Evolutionary conservation across 2,329 filamentous ascomycete species (phyloP), one percentile per base, ranked within the genome.

Genomic region (Elsinoe ampelina): DNA sequence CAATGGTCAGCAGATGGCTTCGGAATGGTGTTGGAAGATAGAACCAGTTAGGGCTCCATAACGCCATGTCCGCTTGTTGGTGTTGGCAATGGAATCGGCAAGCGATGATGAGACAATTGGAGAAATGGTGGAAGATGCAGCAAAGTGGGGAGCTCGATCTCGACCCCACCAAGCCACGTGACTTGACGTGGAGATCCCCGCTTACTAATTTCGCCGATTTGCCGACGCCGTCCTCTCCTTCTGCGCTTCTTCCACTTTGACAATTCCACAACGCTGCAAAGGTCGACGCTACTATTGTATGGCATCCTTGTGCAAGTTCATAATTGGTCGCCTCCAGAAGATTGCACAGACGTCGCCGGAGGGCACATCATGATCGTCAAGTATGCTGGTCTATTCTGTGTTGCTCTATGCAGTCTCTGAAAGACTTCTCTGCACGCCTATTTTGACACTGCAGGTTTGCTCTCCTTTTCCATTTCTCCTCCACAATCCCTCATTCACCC

Each of bases 81-180:
- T 34, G 15, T 13, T 26, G 45, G 45, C 45, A 50, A 15, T 50
- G 45, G 45, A 35, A 12, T 50, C 45, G 45, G 45, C 45, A 50
- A 34, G 26, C 11, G 12, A 17, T 15, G 22, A 30, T 19, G 26
- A 50, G 45, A 50, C 45, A 50, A 26, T 50, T 50, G 45, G 45
- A 50, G 45, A 45, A 45, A 50, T 50, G 45, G 30, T 50, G 45
- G 45, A 50, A 50, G 45, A 50, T 50, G 45, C 26, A 35, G 17
- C 22, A 17, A 50, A 50, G 45, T 50, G 45, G 45, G 45, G 45
- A 34, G 34, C 17, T 26, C 42, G 42, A 50, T 12, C 45, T 50
- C 43, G 45, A 50, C 45, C 45, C 45, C 45, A 50, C 45, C 45
- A 35, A 34, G 2, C 7, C 45, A 50, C 45, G 26, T 45, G 41